Base-by-base conservation (phyloP, 192 early-diverging fungal species). In the Coemansia sp. region DNA sequence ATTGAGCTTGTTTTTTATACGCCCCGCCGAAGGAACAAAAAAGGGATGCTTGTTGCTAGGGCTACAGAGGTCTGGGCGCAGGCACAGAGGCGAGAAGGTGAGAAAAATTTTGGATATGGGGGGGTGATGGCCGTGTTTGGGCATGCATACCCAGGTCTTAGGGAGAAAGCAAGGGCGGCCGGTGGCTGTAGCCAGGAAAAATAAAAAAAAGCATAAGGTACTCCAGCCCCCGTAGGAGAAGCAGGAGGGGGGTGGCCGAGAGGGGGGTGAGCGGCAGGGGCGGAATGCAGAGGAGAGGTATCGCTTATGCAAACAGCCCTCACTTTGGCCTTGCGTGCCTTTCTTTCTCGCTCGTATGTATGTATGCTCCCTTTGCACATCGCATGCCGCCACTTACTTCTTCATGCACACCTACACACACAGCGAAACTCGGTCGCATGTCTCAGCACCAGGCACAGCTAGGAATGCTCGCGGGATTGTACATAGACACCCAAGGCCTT, bases 351-450 rank as follows among this genome's bases (percentile, higher is more conserved):
- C 56, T 58, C 14, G 53, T 28, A 33, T 16, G 28, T 28, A 33
- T 16, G 28, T 56, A 56, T 56, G 14, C 53, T 56, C 26, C 33
- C 56, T 58, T 31, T 35, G 34, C 34, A 21, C 34, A 58, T 58
- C 33, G 56, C 34, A 58, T 58, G 56, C 56, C 56, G 33, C 33
- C 56, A 33, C 33, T 36, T 31, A 12, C 50, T 18, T 3, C 50
- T 53, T 45, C 42, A 31, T 16, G 13, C 56, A 34, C 56, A 58
- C 56, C 20, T 58, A 58, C 31, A 58, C 34, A 34, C 56, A 58
- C 56, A 58, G 56, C 34, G 56, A 58, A 58, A 58, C 56, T 36
- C n/a, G 25, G 56, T 58, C 56, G 56, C 56, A 58, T 58, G 56
- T 36, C 34, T 58, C 34, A 12, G 33, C 56, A 37, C 9, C 33